Evolutionary conservation across 2,329 filamentous ascomycete species (phyloP).

Genomic region (Hymenoscyphus fructigenus): DNA sequence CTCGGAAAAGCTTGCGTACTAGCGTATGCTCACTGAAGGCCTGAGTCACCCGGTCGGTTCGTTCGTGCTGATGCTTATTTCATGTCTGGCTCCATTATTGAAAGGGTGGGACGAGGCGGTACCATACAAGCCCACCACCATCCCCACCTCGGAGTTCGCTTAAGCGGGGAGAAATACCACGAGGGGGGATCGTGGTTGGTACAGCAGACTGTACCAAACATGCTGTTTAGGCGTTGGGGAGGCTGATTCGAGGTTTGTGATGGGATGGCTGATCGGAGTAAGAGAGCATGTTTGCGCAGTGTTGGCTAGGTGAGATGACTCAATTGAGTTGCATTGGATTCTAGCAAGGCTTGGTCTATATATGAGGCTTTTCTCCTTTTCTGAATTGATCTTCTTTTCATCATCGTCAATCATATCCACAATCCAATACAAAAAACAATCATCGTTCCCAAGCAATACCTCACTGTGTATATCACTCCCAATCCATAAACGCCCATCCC

Average conservation of each 20-base stretch:
- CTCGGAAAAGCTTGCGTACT: no score
- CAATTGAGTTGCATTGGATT: neutral
- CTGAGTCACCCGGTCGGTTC: constrained; percentile 17
- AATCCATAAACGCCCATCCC: neutral
- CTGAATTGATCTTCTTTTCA: neutral
- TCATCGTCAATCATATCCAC: neutral
- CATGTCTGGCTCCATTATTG: neutral
- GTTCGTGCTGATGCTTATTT: constrained; percentile 8
- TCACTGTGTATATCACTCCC: neutral
- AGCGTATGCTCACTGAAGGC: constrained; percentile 1
- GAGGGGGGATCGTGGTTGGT: neutral
- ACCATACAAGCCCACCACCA: neutral
- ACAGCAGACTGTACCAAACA: neutral
- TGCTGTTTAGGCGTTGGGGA: no score
- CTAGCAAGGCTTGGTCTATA: neutral
- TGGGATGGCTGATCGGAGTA: neutral
- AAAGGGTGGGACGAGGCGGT: neutral
- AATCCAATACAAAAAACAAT: neutral
- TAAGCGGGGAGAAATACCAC: no score
- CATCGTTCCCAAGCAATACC: neutral
- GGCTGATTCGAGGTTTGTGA: neutral
- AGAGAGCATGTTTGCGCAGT: neutral
- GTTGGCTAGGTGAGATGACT: neutral
- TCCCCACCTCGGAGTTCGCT: neutral
- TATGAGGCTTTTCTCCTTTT: neutral